Evolutionary conservation across 2,329 filamentous ascomycete species (phyloP).

Genomic region (Colletotrichum tofieldiae): DNA sequence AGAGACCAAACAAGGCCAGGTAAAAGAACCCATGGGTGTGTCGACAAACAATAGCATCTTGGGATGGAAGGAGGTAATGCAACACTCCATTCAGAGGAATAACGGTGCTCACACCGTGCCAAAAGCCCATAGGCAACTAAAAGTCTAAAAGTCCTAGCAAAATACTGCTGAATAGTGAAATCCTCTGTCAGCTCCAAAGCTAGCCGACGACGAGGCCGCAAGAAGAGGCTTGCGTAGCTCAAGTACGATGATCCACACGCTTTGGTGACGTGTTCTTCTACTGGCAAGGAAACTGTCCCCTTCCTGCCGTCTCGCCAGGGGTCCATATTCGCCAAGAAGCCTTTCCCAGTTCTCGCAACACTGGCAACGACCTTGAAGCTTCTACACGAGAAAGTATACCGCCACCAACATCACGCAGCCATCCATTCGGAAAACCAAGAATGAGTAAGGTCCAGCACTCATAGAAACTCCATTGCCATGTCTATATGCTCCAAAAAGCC

Average conservation of each 20-base stretch:
- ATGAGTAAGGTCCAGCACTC: not conserved
- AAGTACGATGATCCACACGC: too few relatives aligned
- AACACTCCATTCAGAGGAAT: too few relatives aligned
- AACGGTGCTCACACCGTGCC: not conserved
- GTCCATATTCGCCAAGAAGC: not conserved
- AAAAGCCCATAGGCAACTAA: not conserved
- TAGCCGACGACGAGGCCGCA: not conserved
- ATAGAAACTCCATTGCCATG: constrained; percentile 36
- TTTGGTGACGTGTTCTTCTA: not conserved
- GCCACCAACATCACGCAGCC: not conserved
- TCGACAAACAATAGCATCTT: too few relatives aligned
- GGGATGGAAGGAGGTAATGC: too few relatives aligned
- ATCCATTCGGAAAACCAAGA: too few relatives aligned
- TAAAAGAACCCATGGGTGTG: too few relatives aligned
- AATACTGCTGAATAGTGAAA: not conserved
- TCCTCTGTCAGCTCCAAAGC: not conserved
- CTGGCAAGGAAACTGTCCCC: not conserved
- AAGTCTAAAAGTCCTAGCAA: not conserved
- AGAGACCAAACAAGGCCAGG: too few relatives aligned
- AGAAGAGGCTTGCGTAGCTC: not conserved
- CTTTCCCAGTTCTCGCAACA: not conserved
- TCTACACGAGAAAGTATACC: too few relatives aligned
- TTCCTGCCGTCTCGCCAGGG: not conserved
- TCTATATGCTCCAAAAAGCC: constrained; percentile 31
- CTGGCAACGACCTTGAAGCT: not conserved